Evolutionary conservation across 768 basidiomycete genomes (phyloP), one percentile per base, ranked within the genome.

Genomic region (Lactifluus echinatus): DNA sequence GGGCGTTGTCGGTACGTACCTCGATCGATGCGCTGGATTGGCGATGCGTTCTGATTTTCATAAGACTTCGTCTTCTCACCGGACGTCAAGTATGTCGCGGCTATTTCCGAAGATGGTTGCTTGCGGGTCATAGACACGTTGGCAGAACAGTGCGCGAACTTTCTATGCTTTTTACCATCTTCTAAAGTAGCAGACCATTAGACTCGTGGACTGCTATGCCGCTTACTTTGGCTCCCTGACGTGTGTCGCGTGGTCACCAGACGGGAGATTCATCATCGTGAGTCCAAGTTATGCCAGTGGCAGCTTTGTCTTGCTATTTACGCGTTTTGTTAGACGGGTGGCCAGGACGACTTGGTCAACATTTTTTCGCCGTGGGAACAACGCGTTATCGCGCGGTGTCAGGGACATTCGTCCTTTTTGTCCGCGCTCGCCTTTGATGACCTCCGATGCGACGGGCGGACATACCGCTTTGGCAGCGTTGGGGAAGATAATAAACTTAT

Each of bases 401-500:
- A 96, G 70, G 96, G 96, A 0, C 96, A 99, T 67, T 89, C 91
- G 0, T 94, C 92, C 2, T 98, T 96, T 67, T 89, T 99, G 7
- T 87, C 91, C 0, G 77, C 83, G 11, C 79, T 98, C 17, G 85
- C 87, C 2, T 98, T 97, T 68, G 96, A 99, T 68, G 84, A 87
- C n/a, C 74, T 84, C 29, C 81, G 87, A 19, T 90, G 90, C 63
- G 91, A 94, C 63, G 87, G 87, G 28, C 79, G 93, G 33, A 91
- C 92, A 40, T 95, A 97, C 66, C 81, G 95, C 8, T 97, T 99
- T 66, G 93, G 88, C 2, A 94, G 91, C 66, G 92, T 97, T 2
- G 96, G 93, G 17, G 95, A 98, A 69, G 96, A 99, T 65, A 96
- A 94, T 68, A 94, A 94, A 68, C 66, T 99, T 4, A 88, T 96